These are phyloP conservation scores for Epichloe gansuensis DNA, from an alignment of 2,329 filamentous ascomycete genomes.

Conservation along the genomic window DNA sequence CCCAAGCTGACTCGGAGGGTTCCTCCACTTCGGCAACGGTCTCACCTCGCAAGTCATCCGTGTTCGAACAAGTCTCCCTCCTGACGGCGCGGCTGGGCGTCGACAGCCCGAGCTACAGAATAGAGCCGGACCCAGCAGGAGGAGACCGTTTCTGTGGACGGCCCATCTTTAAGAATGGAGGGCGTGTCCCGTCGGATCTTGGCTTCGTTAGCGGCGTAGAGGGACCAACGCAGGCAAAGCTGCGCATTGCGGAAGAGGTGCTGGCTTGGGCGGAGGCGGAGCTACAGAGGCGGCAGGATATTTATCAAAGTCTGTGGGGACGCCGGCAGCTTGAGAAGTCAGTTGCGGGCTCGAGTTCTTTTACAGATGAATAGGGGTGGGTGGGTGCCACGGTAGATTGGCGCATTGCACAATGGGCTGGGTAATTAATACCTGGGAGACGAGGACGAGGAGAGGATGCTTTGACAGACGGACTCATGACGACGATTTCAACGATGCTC, in stretches of 20 bases:
- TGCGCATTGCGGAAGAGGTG: conserved; percentile 27
- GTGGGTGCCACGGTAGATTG: no score
- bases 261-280: conserved; percentile 23
- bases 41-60: background rate
- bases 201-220: conserved; percentile 22
- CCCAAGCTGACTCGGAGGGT: background rate
- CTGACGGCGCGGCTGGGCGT: conserved; percentile 24
- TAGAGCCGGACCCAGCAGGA: conserved; percentile 12
- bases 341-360: no score
- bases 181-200: conserved; percentile 18
- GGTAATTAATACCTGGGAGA: no score
- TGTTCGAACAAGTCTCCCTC: conserved; percentile 17
- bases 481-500: background rate
- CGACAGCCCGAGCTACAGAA: conserved; percentile 21
- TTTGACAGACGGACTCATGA: background rate
- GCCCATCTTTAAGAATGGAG: conserved; percentile 21
- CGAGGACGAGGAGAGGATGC: no score
- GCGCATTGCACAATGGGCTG: no score
- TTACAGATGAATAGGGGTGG: no score
- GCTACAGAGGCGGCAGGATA: conserved; percentile 6
- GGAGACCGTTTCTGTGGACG: conserved; percentile 24
- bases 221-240: conserved; percentile 23
- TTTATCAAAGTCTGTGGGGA: conserved; percentile 3
- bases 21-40: background rate
- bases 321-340: background rate